These are phyloP conservation scores for Peniophora sp. DNA, from an alignment of 1,284 basidiomycete genomes.

Conservation along the genomic window DNA sequence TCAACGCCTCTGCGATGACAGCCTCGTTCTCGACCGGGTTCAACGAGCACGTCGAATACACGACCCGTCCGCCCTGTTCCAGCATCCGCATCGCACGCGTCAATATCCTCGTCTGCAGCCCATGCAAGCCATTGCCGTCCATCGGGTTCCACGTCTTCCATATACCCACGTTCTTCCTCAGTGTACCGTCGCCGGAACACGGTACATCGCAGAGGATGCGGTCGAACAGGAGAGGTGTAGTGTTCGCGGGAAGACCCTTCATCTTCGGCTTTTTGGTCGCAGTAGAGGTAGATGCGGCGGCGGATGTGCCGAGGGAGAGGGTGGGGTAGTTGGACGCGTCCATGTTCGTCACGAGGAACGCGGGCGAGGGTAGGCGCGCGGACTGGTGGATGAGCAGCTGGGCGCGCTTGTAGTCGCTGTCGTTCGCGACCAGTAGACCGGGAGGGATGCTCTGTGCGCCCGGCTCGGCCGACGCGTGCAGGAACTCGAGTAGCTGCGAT, in stretches of 20 bases:
- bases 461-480: slow-evolving; percentile 64
- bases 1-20: slow-evolving; percentile 83
- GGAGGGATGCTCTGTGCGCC: slow-evolving; percentile 59
- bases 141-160: slow-evolving; percentile 90
- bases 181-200: slow-evolving; percentile 94
- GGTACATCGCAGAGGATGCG: slow-evolving; percentile 96
- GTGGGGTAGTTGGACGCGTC: slow-evolving; percentile 88
- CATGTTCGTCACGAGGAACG: slow-evolving; percentile 92
- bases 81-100: slow-evolving; percentile 89
- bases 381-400: slow-evolving; percentile 98
- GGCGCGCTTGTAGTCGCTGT: slow-evolving; percentile 89
- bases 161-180: slow-evolving; percentile 92
- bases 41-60: slow-evolving; percentile 97
- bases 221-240: slow-evolving; percentile 68
- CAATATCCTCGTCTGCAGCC: slow-evolving; percentile 89
- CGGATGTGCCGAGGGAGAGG: slow-evolving; percentile 27
- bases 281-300: slow-evolving; percentile 20
- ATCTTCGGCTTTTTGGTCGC: background rate
- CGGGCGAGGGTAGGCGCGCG: slow-evolving; percentile 88
- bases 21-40: slow-evolving; percentile 99
- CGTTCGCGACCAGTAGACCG: slow-evolving; percentile 84
- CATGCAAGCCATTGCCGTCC: slow-evolving; percentile 90
- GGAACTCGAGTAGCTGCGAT: slow-evolving; percentile 84
- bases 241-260: background rate
- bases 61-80: slow-evolving; percentile 80